Base-by-base conservation (phyloP, 371 early-diverging fungal genomes). In the Blakeslea trispora region DNA sequence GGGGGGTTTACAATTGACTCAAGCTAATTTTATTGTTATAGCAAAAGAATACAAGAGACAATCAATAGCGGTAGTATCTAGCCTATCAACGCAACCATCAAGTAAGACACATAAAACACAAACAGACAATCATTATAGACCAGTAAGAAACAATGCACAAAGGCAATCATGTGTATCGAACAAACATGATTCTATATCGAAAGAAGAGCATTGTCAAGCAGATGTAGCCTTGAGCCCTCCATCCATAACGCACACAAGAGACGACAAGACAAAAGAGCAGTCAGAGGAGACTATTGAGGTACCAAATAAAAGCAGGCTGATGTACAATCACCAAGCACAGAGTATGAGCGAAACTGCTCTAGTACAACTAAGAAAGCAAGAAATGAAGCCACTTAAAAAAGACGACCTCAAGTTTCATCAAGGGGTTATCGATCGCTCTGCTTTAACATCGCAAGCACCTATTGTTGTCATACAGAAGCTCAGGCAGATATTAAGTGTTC, bases 361-460 rank as follows among this genome's bases (percentile, higher is more conserved):
- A 14, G 18, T 23, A 13, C 32, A 40, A 18, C 15, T 40, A 39
- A 15, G 69, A 14, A 45, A 37, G 37, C 40, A 46, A 40, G 45
- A n/a, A 40, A 45, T 4, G 22, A 52, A 10, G 9, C 28, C 13
- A 24, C 24, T 3, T 48, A 68, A 35, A 74, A 82, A 48, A 13
- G 37, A 37, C 11, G 79, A 75, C 41, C 63, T 89, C 59, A 83
- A 86, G n/a, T 76, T 80, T 28, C 90, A 91, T 69, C 85, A 86
- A 54, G 92, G 92, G 42, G 88, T 89, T 15, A 86, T 92, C 7
- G 91, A 90, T 53, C 83, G 87, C 18, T 74, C 81, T 40, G 87
- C 89, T 2, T 66, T 92, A 54, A 88, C 89, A 19, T 83, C 88
- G 13, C 77, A 85, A 22, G 71, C 85, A 28, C 92, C 92, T 2